These are phyloP conservation scores for Iberis pinnata DNA, from an alignment of 345 rosid species.

Conservation along the genomic window DNA sequence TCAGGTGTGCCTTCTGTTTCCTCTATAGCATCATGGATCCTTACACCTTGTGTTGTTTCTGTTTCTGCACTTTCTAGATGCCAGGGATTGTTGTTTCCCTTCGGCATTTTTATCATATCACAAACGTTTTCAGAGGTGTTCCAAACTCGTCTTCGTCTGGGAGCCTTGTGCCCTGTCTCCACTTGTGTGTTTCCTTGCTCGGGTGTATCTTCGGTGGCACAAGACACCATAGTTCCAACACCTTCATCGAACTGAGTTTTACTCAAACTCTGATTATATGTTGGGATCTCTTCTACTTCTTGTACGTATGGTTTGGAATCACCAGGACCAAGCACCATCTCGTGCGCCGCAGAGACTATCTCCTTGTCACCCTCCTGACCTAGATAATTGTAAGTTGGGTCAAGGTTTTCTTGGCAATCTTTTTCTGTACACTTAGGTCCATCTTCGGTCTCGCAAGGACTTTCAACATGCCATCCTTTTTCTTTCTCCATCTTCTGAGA, in stretches of 20 bases:
- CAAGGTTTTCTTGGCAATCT: conserved; percentile 18
- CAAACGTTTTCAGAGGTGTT: conserved; percentile 32
- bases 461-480: conserved; percentile 16
- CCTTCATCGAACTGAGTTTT: conserved; percentile 11
- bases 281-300: conserved; percentile 32
- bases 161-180: conserved; percentile 25
- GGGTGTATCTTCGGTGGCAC: conserved; percentile 11
- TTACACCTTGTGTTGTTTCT: conserved; percentile 19
- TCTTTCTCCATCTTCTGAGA: conserved; percentile 16
- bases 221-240: conserved; percentile 27
- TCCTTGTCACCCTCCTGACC: conserved; percentile 35
- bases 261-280: conserved; percentile 27
- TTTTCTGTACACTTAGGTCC: conserved; percentile 14
- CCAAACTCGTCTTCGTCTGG: conserved; percentile 36
- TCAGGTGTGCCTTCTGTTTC: conserved; percentile 28
- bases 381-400: conserved; percentile 26
- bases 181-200: conserved; percentile 15
- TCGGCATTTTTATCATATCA: conserved; percentile 25
- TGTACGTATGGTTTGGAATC: conserved; percentile 26
- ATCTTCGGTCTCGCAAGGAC: conserved; percentile 14
- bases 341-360: conserved; percentile 21
- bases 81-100: conserved; percentile 26
- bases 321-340: conserved; percentile 23
- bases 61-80: conserved; percentile 17
- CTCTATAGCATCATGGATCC: conserved; percentile 17